Conservation (phyloP, 2,329 filamentous ascomycete species). For the Juglanconis oblonga region DNA sequence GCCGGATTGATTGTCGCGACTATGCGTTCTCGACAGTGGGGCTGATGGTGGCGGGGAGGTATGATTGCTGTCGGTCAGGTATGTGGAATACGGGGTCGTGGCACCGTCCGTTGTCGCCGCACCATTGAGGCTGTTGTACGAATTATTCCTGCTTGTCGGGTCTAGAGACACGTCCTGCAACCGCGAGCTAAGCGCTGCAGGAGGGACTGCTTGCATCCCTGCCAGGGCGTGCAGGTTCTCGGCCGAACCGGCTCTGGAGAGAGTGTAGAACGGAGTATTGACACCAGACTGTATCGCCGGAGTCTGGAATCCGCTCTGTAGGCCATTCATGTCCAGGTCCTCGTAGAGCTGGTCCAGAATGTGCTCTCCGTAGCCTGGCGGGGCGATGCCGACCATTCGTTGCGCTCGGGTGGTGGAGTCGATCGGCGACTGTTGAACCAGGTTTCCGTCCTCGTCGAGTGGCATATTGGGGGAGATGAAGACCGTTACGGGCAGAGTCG, state of each 20-base stretch:
- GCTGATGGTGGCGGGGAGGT: conserved; percentile 43
- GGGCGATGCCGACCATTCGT: conserved; percentile 65
- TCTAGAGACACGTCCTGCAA: conserved; percentile 68
- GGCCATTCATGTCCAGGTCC: conserved; percentile 77
- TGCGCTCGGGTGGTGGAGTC: conserved; percentile 44
- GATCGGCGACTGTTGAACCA: conserved; percentile 61
- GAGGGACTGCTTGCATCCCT: conserved; percentile 41
- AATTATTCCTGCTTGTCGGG: conserved; percentile 42
- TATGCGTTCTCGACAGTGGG: conserved; percentile 52
- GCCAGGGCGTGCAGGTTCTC: conserved; percentile 72
- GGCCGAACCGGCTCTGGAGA: conserved; percentile 70
- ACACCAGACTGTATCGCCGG: conserved; percentile 69
- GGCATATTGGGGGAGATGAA: conserved; percentile 95
- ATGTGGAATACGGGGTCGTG: conserved; percentile 38
- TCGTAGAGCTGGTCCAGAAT: conserved; percentile 87
- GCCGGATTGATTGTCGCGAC: conserved; percentile 48
- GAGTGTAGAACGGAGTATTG: conserved; percentile 73
- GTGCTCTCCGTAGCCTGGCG: conserved; percentile 91
- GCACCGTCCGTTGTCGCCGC: conserved; percentile 28
- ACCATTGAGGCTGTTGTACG: conserved; percentile 35
- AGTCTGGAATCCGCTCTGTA: conserved; percentile 54
- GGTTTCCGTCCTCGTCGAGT: conserved; percentile 80
- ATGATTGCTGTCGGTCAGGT: conserved; percentile 31
- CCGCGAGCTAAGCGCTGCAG: conserved; percentile 58
- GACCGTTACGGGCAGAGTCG: conserved; percentile 84